Evolutionary conservation across 148 eudicot genomes (phyloP), one percentile per base, ranked within the genome.

Genomic region (Chenopodium album): DNA sequence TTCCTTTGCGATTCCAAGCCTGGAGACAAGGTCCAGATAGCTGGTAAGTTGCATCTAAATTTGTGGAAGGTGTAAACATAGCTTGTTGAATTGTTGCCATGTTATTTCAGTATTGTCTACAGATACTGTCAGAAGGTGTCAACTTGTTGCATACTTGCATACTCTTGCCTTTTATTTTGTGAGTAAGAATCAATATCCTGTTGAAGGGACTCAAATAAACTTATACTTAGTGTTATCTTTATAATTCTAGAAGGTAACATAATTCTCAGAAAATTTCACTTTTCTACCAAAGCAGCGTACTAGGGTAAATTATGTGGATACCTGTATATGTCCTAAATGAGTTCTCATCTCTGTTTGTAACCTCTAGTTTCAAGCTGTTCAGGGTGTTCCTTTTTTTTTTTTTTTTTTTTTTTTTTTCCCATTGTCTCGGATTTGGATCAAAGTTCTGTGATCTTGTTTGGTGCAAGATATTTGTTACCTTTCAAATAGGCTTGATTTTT

Each of bases 1-100:
- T 94, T 92, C 84, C 88, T 94, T 1, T 93, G 98, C 71, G 86
- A 94, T 75, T 87, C 97, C 13, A 93, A 94, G 89, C 98, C 98
- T 78, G 98, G 98, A 78, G 98, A 94, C 90, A 93, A 94, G 78
- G 85, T 94, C 82, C 85, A 94, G 82, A 86, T 94, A 71, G 83
- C 98, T 63, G 98, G 98, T 94, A 88, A 70, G 84, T 62, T 73
- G 74, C 48, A 50, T 72, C 75, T 85, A 71, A 66, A 0, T 26
- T 11, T 65, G 37, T 28, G 37, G 5, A 29, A 52, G 26, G 56
- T 76, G n/a, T 19, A 22, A 28, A 52, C 77, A 4, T 74, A 50
- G 63, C 60, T 12, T 74, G n/a, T 48, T 74, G 37, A 50, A 52
- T 14, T 23, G 77, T 48, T n/a, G 56, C 9, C 9, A 22, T 50